These are phyloP conservation scores for Sequoia sempervirens DNA, from an alignment of 75 land plant genomes.

Conservation along the genomic window DNA sequence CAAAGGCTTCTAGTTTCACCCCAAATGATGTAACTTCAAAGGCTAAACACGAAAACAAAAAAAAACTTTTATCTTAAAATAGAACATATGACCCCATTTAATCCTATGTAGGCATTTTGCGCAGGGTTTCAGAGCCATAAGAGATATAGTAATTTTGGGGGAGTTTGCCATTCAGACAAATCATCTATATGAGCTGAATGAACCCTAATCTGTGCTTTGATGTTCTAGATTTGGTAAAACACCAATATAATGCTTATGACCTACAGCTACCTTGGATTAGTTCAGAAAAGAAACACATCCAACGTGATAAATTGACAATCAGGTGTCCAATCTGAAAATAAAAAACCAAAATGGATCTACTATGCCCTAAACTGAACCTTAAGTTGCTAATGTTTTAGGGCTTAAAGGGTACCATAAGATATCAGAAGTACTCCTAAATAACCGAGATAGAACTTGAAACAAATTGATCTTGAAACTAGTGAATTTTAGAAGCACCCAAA, in stretches of 20 bases:
- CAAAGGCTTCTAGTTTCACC: neutral
- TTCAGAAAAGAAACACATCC: neutral
- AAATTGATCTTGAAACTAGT: neutral
- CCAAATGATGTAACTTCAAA: neutral
- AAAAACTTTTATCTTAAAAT: neutral
- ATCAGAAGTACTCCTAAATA: neutral
- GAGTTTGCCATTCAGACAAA: neutral
- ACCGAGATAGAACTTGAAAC: neutral
- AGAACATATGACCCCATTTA: neutral
- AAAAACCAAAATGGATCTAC: neutral
- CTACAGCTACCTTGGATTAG: neutral
- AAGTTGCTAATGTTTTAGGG: neutral
- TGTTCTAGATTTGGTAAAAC: neutral
- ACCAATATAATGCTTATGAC: neutral
- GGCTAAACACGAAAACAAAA: neutral
- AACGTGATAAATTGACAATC: neutral
- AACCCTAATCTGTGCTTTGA: neutral
- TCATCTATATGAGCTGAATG: neutral
- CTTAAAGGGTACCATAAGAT: neutral
- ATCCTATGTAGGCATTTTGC: neutral
- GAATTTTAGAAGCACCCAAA: neutral
- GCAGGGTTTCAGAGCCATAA: neutral
- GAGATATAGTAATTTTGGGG: neutral
- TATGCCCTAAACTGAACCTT: neutral
- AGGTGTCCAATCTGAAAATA: neutral